Base-by-base conservation (phyloP, 768 basidiomycete genomes). In the Lactifluus echinatus region DNA sequence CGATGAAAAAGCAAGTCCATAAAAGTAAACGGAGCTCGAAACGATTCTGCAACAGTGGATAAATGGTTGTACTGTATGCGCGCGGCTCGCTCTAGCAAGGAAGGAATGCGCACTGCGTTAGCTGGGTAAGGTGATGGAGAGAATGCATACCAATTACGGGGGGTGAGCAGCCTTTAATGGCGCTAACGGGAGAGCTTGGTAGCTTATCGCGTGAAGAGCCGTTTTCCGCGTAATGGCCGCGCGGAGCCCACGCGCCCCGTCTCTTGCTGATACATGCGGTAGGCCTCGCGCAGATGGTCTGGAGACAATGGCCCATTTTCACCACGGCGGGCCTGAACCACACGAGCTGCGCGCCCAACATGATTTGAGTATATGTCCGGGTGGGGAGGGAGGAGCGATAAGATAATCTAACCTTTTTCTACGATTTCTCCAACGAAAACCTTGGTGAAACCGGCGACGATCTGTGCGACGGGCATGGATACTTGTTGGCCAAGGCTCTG, bases 401-500 rank as follows among this genome's bases (percentile, higher is more conserved):
- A 31, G 10, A 31, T 5, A 31, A 31, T 5, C 12, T 54, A 48
- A 89, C 91, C 91, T 72, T 87, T 88, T 67, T 93, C 92, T 17
- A 93, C 80, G 5, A 95, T 88, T 69, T 94, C 92, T 2, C 93
- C 93, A 3, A 95, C 90, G 59, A 93, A 95, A 0, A 95, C 90
- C 66, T 94, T 95, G 14, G 81, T 79, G 56, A 95, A 87, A 59
- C 93, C 93, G 5, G 91, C 90, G 2, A 94, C 86, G 43, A 93
- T 82, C 61, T 93, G 91, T 1, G 92, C 86, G 4, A 94, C 87
- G 3, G 89, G 88, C 64, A 85, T 84, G 3, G 90, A 90, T 6
- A 89, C 88, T 64, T 91, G 87, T 57, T 90, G 85, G 15, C 85
- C 85, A 0, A 84, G 74, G 1, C 81, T 79, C 69, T 91, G 87